phyloP scores from a whole-genome alignment of 163 green algal species.

The Scenedesmus sp. region DNA sequence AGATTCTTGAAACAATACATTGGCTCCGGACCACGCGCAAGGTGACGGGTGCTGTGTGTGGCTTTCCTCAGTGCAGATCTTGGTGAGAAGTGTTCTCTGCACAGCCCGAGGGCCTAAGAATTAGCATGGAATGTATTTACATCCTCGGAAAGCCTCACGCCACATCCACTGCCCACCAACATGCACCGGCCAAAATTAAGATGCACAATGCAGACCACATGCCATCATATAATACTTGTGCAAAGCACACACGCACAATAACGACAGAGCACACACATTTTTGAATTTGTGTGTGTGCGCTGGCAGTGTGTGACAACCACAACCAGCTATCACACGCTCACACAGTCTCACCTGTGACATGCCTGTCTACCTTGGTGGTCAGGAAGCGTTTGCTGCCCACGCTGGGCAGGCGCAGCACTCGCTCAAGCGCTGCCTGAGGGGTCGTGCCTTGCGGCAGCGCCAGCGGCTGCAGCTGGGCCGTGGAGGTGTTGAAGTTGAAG shows the following conservation, averaged over 20 bases:
- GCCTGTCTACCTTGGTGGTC: slow-evolving; percentile 98
- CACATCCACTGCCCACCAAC: neutral
- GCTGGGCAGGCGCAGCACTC: slow-evolving; percentile 90
- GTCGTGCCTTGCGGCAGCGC: slow-evolving; percentile 64
- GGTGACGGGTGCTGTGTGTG: too few species aligned
- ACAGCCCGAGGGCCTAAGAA: slow-evolving; percentile 57
- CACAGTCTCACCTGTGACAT: slow-evolving; percentile 82
- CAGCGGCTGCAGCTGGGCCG: slow-evolving; percentile 57
- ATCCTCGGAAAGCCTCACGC: slow-evolving; percentile 52
- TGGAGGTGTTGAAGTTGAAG: slow-evolving; percentile 81
- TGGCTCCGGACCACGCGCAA: too few species aligned
- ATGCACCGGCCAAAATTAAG: neutral
- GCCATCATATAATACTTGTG: neutral
- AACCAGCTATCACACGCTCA: neutral
- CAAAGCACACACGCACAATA: neutral
- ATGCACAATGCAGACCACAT: neutral
- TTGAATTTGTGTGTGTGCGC: too few species aligned
- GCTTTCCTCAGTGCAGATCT: slow-evolving; percentile 64
- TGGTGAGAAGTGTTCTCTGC: slow-evolving; percentile 56
- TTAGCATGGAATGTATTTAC: slow-evolving; percentile 64
- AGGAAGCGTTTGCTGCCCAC: slow-evolving; percentile 99
- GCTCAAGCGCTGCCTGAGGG: slow-evolving; percentile 75
- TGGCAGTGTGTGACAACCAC: neutral
- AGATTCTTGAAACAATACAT: too few species aligned
- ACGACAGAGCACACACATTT: neutral